Evolutionary conservation across 75 land plant genomes (phyloP).

Genomic region (Cupressus sempervirens): DNA sequence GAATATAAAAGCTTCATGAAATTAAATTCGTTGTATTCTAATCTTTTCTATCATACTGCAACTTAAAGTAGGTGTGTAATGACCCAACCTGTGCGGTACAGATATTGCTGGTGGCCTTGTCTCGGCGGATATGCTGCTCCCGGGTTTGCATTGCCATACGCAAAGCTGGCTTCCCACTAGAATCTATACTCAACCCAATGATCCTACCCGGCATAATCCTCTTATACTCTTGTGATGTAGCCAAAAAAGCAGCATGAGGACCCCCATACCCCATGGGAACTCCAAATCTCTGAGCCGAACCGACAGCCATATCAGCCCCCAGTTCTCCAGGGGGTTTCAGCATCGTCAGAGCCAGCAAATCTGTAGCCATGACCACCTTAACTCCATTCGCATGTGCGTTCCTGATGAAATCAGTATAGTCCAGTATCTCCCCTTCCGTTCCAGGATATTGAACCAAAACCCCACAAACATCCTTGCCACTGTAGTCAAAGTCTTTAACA

Average conservation of each 20-base stretch:
- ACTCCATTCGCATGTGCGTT: slow-evolving; percentile 15
- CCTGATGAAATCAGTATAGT: neutral
- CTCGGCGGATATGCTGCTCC: slow-evolving; percentile 21
- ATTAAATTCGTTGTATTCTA: neutral
- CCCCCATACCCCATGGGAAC: slow-evolving; percentile 21
- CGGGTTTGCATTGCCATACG: slow-evolving; percentile 21
- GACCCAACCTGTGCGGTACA: slow-evolving; percentile 22
- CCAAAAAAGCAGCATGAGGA: slow-evolving; percentile 20
- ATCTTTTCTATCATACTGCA: neutral
- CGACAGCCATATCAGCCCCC: slow-evolving; percentile 23
- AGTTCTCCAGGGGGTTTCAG: slow-evolving; percentile 18
- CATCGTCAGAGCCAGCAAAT: slow-evolving; percentile 13
- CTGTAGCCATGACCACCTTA: slow-evolving; percentile 19
- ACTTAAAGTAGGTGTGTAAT: neutral
- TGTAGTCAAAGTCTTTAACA: slow-evolving; percentile 4
- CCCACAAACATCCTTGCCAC: slow-evolving; percentile 15
- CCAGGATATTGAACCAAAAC: slow-evolving; percentile 17
- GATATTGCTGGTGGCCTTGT: slow-evolving; percentile 24
- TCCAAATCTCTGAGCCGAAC: slow-evolving; percentile 22
- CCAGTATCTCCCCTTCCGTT: slow-evolving; percentile 13
- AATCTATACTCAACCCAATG: slow-evolving; percentile 18
- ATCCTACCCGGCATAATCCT: slow-evolving; percentile 19
- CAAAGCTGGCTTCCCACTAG: slow-evolving; percentile 19
- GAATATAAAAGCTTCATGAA: neutral
- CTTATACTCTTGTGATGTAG: slow-evolving; percentile 21